Conservation (phyloP, 495 filamentous ascomycete genomes). For the Hypoxylon crocopeplum region DNA sequence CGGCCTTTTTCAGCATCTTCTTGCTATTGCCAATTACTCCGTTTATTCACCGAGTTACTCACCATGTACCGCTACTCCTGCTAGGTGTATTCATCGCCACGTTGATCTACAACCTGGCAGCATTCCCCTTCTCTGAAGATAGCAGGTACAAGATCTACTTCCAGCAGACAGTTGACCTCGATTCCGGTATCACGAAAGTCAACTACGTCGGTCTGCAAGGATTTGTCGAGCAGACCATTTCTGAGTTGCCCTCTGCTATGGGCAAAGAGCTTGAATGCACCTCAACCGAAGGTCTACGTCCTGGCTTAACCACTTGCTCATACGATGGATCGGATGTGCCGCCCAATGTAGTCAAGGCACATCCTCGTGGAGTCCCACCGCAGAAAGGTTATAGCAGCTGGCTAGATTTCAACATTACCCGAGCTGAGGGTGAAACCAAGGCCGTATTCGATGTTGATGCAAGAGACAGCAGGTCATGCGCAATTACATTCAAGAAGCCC, state of each 20-base stretch:
- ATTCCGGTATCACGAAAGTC: slow-evolving; percentile 70
- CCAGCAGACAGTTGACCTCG: slow-evolving; percentile 79
- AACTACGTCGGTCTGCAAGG: slow-evolving; percentile 74
- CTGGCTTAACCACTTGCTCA: slow-evolving; percentile 67
- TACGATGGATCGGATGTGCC: slow-evolving; percentile 67
- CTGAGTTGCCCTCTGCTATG: slow-evolving; percentile 71
- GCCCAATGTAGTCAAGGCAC: slow-evolving; percentile 62
- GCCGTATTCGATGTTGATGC: slow-evolving; percentile 67
- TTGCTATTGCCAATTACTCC: slow-evolving; percentile 80
- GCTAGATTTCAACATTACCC: slow-evolving; percentile 68
- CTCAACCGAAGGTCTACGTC: slow-evolving; percentile 32
- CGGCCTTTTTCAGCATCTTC: slow-evolving; percentile 70
- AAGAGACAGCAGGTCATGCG: slow-evolving; percentile 73
- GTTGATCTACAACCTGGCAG: slow-evolving; percentile 83
- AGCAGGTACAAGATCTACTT: slow-evolving; percentile 89
- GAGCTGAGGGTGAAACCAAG: slow-evolving; percentile 43
- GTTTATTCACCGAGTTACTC: slow-evolving; percentile 85
- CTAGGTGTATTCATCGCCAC: slow-evolving; percentile 77
- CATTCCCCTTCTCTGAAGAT: slow-evolving; percentile 84
- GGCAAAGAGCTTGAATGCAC: slow-evolving; percentile 66
- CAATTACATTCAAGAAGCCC: slow-evolving; percentile 65
- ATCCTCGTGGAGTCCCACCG: slow-evolving; percentile 51
- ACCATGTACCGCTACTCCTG: slow-evolving; percentile 80
- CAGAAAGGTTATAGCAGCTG: slow-evolving; percentile 59
- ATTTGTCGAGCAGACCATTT: slow-evolving; percentile 71